Evolutionary conservation across 2,329 filamentous ascomycete genomes (phyloP), one percentile per base, ranked within the genome.

Genomic region (Cercospora sp.): DNA sequence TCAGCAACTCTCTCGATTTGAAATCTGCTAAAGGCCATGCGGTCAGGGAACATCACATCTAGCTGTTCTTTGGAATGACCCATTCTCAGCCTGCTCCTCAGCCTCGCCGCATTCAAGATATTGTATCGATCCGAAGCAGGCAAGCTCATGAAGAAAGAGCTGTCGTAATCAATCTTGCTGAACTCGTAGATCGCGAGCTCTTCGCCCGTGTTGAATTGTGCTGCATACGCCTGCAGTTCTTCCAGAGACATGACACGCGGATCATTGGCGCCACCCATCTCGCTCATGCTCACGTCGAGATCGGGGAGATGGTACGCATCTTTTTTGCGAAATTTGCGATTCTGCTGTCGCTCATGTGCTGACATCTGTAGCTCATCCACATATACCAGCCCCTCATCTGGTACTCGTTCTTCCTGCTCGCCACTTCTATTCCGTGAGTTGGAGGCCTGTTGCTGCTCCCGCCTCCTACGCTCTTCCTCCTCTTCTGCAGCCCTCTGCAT

Each of bases 91-190:
- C 95, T 87, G 78, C 93, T 97, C 66, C 95, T 86, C 69, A 99
- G 78, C 69, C 95, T 87, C 1, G 96, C 95, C 1, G 96, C 95
- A 77, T 99, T 99, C 23, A 99, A 82, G 63, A 99, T 99, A 75
- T 98, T 98, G 83, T 99, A 99, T 60, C 94, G 88, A 81, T 99
- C 95, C 1, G 90, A 90, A 1, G 93, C 86, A 0, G 96, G 95
- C 66, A 99, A 81, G 77, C 93, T 97, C 78, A 91, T 88, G 81
- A 99, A 99, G 80, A 99, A 99, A 12, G 94, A 89, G 72, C 94
- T 92, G 72, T 98, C 91, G 75, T 98, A 99, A 77, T 99, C 95
- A 74, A 99, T 99, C 80, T 98, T 98, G 77, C 92, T 96, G 77
- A 99, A 99, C 80, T 98, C 94, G 80, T 98, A 98, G 5, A 85